Evolutionary conservation across 345 rosid genomes (phyloP).

Genomic region (Acer negundo): DNA sequence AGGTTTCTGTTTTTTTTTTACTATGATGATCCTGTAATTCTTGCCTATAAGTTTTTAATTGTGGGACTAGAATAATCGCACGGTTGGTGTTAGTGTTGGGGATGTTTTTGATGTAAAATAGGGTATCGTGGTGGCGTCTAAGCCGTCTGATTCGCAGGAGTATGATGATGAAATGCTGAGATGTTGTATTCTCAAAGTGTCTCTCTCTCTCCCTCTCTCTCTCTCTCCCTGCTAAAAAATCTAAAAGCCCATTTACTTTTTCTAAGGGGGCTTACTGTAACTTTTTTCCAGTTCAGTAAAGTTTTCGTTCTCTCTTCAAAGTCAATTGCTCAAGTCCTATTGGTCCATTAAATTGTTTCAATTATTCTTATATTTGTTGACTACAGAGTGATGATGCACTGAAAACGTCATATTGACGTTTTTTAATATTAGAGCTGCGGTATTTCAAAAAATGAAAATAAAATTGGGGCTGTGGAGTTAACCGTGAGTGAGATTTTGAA

Average conservation of each 20-base stretch:
- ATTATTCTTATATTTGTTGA: not conserved
- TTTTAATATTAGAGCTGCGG: too few relatives aligned
- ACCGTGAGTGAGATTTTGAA: too few relatives aligned
- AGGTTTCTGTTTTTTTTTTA: not conserved
- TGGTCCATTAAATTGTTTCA: not conserved
- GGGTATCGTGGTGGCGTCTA: conserved; percentile 11
- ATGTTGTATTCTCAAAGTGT: not conserved
- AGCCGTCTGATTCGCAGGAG: not conserved
- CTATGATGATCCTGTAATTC: not conserved
- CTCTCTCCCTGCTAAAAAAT: too few relatives aligned
- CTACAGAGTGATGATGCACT: too few relatives aligned
- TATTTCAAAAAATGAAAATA: too few relatives aligned
- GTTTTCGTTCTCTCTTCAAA: not conserved
- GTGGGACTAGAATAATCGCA: conserved; percentile 12
- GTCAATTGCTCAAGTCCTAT: conserved; percentile 20
- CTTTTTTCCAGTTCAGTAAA: conserved; percentile 1
- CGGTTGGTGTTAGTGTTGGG: conserved; percentile 1
- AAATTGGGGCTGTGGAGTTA: too few relatives aligned
- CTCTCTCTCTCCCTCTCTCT: not conserved
- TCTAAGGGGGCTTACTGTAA: conserved; percentile 20
- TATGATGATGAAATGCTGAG: not conserved
- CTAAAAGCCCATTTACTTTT: conserved; percentile 18
- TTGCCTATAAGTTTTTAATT: not conserved
- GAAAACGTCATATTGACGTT: too few relatives aligned
- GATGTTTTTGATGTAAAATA: conserved; percentile 16